These are phyloP conservation scores for Pugionium cornutum DNA, from an alignment of 345 rosid species.

Conservation along the genomic window DNA sequence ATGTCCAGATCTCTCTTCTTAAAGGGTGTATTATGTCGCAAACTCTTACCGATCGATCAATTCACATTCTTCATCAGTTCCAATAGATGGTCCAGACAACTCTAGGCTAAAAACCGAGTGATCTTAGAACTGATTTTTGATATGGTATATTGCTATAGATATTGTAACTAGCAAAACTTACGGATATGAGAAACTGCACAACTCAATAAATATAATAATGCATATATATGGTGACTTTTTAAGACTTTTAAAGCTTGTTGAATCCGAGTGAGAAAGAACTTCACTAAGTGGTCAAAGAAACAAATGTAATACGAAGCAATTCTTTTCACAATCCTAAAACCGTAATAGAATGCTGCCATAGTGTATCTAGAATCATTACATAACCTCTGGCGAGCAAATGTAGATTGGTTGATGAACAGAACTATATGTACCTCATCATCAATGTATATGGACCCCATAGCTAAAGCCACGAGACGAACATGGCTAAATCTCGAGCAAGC, in stretches of 20 bases:
- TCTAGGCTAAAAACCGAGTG: not conserved
- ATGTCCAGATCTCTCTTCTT: not conserved
- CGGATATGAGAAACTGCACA: not conserved
- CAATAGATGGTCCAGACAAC: not conserved
- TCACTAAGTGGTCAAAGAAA: conserved; percentile 27
- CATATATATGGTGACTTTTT: not conserved
- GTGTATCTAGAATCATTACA: conserved; percentile 16
- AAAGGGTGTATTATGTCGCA: not conserved
- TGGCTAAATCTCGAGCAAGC: conserved; percentile 12
- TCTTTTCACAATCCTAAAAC: conserved; percentile 29
- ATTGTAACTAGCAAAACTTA: not conserved
- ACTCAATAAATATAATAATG: not conserved
- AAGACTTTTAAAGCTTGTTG: conserved; percentile 9
- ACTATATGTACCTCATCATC: conserved; percentile 31
- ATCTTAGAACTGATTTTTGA: not conserved
- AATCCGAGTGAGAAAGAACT: conserved; percentile 19
- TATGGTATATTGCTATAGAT: not conserved
- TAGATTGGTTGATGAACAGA: conserved; percentile 24
- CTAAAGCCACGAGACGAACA: conserved; percentile 23
- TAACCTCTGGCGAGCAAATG: conserved; percentile 22
- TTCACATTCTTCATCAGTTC: not conserved
- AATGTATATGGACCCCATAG: conserved; percentile 22
- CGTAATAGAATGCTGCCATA: conserved; percentile 2
- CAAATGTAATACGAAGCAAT: conserved; percentile 18
- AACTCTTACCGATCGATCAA: not conserved